Evolutionary conservation across 805 yeast species (phyloP).

Genomic region (Metschnikowia drakensbergensis): DNA sequence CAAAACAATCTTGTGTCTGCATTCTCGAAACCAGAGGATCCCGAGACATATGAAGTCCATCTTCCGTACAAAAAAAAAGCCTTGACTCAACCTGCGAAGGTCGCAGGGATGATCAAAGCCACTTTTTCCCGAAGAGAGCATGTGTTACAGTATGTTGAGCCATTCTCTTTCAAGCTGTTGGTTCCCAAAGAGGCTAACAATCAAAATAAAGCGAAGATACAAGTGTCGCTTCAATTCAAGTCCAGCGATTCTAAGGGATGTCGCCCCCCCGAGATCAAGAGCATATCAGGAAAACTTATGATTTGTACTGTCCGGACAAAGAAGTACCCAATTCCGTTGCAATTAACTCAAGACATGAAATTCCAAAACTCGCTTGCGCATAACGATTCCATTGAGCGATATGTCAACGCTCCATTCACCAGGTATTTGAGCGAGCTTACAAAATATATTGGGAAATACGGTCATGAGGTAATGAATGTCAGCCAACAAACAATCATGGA

Average conservation of each 20-base stretch:
- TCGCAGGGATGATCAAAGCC: conserved; percentile 22
- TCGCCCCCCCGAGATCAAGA: conserved; percentile 16
- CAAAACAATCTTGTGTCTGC: not conserved
- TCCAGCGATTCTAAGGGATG: conserved; percentile 6
- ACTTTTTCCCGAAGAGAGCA: conserved; percentile 15
- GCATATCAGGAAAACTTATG: conserved; percentile 14
- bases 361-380: conserved; percentile 12
- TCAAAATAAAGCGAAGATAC: conserved; percentile 1
- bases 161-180: conserved; percentile 6
- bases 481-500: conserved; percentile 24
- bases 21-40: not conserved
- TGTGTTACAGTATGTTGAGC: conserved; percentile 13
- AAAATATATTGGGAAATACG: conserved; percentile 15
- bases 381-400: conserved; percentile 21
- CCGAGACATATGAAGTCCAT: conserved; percentile 14
- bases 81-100: conserved; percentile 20
- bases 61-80: conserved; percentile 21
- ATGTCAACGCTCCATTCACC: conserved; percentile 22
- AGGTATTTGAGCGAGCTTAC: conserved; percentile 19
- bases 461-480: conserved; percentile 19
- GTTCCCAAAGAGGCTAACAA: not conserved
- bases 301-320: conserved; percentile 25
- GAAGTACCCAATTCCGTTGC: conserved; percentile 24
- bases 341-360: conserved; percentile 15
- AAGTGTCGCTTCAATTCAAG: conserved; percentile 7